Conservation (phyloP, 192 early-diverging fungal genomes). For the Coemansia sp. region DNA sequence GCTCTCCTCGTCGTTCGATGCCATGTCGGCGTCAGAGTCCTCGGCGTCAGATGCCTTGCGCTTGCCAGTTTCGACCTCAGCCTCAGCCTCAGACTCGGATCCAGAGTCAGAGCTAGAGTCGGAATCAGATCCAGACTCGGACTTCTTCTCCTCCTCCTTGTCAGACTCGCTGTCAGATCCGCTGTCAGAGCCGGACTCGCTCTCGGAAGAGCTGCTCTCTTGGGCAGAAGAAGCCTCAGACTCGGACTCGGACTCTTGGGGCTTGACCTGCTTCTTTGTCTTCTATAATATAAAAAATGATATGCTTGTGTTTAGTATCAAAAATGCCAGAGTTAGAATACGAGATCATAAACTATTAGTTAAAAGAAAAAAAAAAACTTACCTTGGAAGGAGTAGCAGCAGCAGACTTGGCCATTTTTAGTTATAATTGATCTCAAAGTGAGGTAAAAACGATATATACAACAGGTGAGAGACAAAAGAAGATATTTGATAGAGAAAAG, state of each 20-base stretch:
- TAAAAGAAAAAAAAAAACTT: not conserved
- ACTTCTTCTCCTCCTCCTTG: slow-evolving; percentile 16
- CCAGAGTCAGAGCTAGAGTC: slow-evolving; percentile 22
- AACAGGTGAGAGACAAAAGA: slow-evolving; percentile 6
- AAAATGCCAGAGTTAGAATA: not conserved
- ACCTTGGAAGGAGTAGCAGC: slow-evolving; percentile 14
- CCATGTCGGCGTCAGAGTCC: slow-evolving; percentile 37
- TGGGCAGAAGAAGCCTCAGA: slow-evolving; percentile 21
- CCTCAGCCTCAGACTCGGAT: slow-evolving; percentile 54
- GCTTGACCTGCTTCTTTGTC: slow-evolving; percentile 8
- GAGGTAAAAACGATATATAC: slow-evolving; percentile 13
- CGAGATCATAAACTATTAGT: not conserved
- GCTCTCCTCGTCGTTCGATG: slow-evolving; percentile 33
- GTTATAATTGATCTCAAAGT: slow-evolving; percentile 7
- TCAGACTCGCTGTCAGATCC: slow-evolving; percentile 49
- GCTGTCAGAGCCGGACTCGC: slow-evolving; percentile 31
- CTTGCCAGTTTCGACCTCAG: slow-evolving; percentile 33
- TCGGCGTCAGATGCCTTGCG: slow-evolving; percentile 16
- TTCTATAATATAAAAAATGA: not conserved
- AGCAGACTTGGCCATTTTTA: slow-evolving; percentile 34
- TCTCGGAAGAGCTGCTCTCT: slow-evolving; percentile 16
- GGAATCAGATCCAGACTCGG: slow-evolving; percentile 13
- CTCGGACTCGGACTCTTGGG: slow-evolving; percentile 25
- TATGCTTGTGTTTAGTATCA: not conserved
- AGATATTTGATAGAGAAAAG: slow-evolving; percentile 3